Evolutionary conservation across 2,329 filamentous ascomycete genomes (phyloP).

Genomic region (Cercospora sesami): DNA sequence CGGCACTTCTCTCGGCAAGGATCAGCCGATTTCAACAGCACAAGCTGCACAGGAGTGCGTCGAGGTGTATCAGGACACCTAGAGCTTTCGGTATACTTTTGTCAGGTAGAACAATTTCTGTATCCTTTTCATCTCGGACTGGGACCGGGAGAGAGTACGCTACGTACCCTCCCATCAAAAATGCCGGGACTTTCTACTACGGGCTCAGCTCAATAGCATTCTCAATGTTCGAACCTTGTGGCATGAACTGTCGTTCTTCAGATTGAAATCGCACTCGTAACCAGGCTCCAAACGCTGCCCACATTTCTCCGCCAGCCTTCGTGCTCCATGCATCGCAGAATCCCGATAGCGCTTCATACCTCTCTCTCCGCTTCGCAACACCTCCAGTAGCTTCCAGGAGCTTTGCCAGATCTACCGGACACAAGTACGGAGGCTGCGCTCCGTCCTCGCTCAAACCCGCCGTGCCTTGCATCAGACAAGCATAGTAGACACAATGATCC

Average conservation of each 20-base stretch:
- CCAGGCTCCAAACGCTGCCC: constrained; percentile 52
- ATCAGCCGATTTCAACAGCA: neutral
- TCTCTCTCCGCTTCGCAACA: constrained; percentile 36
- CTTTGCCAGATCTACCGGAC: constrained; percentile 60
- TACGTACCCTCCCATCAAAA: neutral
- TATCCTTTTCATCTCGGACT: neutral
- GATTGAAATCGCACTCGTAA: constrained; percentile 33
- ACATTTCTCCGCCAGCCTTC: constrained; percentile 43
- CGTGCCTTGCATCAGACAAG: constrained; percentile 65
- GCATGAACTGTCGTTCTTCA: neutral
- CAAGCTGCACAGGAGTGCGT: neutral
- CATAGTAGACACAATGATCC: constrained; percentile 65
- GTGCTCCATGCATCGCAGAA: constrained; percentile 48
- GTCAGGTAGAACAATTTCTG: neutral
- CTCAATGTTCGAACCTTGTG: neutral
- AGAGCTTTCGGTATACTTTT: neutral
- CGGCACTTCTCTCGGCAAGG: neutral
- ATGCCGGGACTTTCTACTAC: neutral
- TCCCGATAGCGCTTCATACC: constrained; percentile 43
- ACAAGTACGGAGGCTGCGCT: constrained; percentile 64
- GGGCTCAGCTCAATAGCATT: constrained; percentile 9
- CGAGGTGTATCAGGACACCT: neutral
- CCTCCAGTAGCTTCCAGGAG: constrained; percentile 36
- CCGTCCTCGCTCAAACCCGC: constrained; percentile 59
- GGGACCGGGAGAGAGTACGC: neutral